Percentiles rank a stretch among this genome's conserved stretches.
Conservation (phyloP, 495 filamentous ascomycete species). For the Penicillium coprophilum region DNA sequence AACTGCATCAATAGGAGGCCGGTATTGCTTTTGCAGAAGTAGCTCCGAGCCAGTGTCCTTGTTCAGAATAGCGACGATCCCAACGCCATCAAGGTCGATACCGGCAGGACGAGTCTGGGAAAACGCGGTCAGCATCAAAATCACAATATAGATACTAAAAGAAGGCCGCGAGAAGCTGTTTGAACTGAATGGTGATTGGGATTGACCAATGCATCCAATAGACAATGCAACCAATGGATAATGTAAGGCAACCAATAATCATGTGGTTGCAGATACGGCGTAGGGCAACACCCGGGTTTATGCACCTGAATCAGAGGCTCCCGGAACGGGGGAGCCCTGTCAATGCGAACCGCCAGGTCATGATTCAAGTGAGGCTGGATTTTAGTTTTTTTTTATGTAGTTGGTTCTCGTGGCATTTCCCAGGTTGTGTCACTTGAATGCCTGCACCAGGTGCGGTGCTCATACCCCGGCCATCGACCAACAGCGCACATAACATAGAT, state of each 20-base stretch:
- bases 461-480: not conserved
- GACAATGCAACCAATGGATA: not conserved
- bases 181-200: not conserved
- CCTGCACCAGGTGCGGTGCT: not conserved
- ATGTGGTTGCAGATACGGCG: not conserved
- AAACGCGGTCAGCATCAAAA: slow-evolving; percentile 8
- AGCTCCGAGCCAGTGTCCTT: slow-evolving; percentile 70
- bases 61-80: slow-evolving; percentile 83
- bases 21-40: slow-evolving; percentile 83
- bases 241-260: slow-evolving; percentile 2
- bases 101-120: slow-evolving; percentile 61
- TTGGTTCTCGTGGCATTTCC: not conserved
- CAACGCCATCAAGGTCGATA: slow-evolving; percentile 81
- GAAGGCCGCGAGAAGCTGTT: not conserved
- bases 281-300: slow-evolving; percentile 2
- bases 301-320: not conserved
- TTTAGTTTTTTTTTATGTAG: not conserved
- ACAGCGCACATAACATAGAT: slow-evolving; percentile 8
- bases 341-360: too few species aligned
- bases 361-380: not conserved
- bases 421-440: not conserved
- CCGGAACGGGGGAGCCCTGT: not conserved
- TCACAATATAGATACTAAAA: not conserved
- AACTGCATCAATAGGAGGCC: slow-evolving; percentile 76
- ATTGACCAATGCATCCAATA: not conserved